phyloP scores from a whole-genome alignment of 2,329 filamentous ascomycete species.

The Xylaria sp. region DNA sequence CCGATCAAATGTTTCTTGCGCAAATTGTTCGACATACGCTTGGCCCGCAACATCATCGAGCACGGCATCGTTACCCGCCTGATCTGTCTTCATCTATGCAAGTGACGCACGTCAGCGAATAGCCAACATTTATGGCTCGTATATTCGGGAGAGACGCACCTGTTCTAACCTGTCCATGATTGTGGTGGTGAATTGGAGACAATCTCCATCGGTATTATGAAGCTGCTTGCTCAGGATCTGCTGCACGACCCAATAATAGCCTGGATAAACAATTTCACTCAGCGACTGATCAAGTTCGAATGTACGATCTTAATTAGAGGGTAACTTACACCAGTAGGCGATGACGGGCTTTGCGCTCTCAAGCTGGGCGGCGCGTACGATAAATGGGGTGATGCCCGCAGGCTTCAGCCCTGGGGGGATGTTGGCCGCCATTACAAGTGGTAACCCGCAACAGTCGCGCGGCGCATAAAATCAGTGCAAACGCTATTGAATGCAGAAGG shows the following conservation, averaged over 20 bases:
- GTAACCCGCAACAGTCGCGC: background rate
- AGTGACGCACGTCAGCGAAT: constrained; percentile 32
- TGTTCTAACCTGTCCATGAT: constrained; percentile 93
- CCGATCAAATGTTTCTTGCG: constrained; percentile 83
- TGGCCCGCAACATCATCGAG: constrained; percentile 86
- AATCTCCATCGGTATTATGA: constrained; percentile 81
- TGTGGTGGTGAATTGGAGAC: constrained; percentile 79
- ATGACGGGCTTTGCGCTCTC: constrained; percentile 86
- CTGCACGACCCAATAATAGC: constrained; percentile 92
- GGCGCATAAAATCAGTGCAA: background rate
- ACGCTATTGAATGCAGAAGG: background rate
- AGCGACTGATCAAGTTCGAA: background rate
- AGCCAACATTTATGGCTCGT: background rate
- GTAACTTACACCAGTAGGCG: constrained; percentile 88
- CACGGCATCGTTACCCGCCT: constrained; percentile 83
- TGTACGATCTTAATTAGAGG: background rate
- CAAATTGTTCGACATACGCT: constrained; percentile 95
- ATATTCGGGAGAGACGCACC: constrained; percentile 53
- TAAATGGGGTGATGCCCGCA: constrained; percentile 85
- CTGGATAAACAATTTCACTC: constrained; percentile 54
- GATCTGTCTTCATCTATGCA: constrained; percentile 72
- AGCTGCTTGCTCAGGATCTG: constrained; percentile 85
- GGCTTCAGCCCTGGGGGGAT: constrained; percentile 79
- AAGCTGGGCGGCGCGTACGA: constrained; percentile 84
- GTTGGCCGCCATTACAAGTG: constrained; percentile 70